Evolutionary conservation across 2,329 filamentous ascomycete genomes (phyloP).

Genomic region (Drechslera avenae): DNA sequence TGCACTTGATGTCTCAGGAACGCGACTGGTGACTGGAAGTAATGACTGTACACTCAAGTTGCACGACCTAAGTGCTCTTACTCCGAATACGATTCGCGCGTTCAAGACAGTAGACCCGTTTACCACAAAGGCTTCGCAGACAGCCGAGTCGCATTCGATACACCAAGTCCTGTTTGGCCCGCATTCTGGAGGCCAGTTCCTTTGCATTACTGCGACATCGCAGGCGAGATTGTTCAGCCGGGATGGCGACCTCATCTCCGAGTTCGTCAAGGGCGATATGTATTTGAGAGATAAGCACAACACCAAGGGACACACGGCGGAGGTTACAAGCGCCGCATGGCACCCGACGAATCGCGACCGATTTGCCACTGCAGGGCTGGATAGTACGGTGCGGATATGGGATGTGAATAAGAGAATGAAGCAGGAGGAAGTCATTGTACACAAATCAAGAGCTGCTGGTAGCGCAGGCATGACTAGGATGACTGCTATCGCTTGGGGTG

Average conservation of each 20-base stretch:
- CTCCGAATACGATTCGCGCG: conserved; percentile 87
- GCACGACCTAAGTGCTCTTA: conserved; percentile 95
- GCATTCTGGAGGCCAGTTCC: conserved; percentile 75
- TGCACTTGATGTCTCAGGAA: conserved; percentile 82
- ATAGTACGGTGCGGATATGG: conserved; percentile 96
- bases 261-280: conserved; percentile 98
- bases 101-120: conserved; percentile 93
- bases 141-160: conserved; percentile 83
- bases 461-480: conserved; percentile 90
- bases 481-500: conserved; percentile 89
- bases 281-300: conserved; percentile 97
- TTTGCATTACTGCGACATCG: conserved; percentile 86
- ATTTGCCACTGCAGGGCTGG: conserved; percentile 89
- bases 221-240: conserved; percentile 88
- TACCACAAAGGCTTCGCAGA: conserved; percentile 70
- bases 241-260: conserved; percentile 82
- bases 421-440: conserved; percentile 92
- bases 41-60: conserved; percentile 90
- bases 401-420: conserved; percentile 88
- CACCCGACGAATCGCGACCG: conserved; percentile 83
- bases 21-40: conserved; percentile 85
- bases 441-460: conserved; percentile 89
- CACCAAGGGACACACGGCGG: conserved; percentile 94
- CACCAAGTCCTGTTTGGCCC: conserved; percentile 88
- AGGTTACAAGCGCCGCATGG: conserved; percentile 89